Base-by-base conservation (phyloP, 2,329 filamentous ascomycete genomes). In the Thermoascus crustaceus region DNA sequence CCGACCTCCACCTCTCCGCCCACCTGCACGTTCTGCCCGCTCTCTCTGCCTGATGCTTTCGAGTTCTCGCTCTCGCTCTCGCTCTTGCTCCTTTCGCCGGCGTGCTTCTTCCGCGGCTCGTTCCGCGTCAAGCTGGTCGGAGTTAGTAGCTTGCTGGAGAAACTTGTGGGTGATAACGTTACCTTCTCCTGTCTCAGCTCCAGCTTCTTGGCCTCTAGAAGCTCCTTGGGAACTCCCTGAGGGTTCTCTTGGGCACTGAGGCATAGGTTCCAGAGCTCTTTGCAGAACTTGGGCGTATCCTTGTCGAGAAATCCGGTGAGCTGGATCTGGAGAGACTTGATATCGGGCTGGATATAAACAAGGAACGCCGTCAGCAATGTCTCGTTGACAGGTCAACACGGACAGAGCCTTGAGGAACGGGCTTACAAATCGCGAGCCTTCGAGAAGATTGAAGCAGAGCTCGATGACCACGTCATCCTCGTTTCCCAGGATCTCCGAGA, bases 391-490 rank as follows among this genome's bases (percentile, higher is more conserved):
- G 20, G 32, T 38, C 11, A 34, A 11, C 8, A 32, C 34, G 20
- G n/a, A n/a, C n/a, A n/a, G 32, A 7, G 27, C 16, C 11, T 22
- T 36, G 8, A 32, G 13, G 37, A 17, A 30, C 8, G 22, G 30
- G 72, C 83, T 49, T 67, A 94, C 88, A 59, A 76, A 82, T 57
- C 83, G 78, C 13, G 77, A 67, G 31, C 80, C 80, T 57, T 96
- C 88, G 19, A 82, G 59, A 30, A 80, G 58, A 39, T 78, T 77
- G 63, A 76, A 80, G 49, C 75, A 75, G 30, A 95, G 77, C 63
- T 95, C 88, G 46, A 91, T 91, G 3, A 96, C 83, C 32, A 98
- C 86, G 55, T 98, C 91, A 57, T 98, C 91, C 51, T 98, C 91
- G 48, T 76, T 84, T n/a, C 84, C 84, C 26, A 96, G 68, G 31